Evolutionary conservation across 2,329 filamentous ascomycete genomes (phyloP), one percentile per base, ranked within the genome.

Genomic region (Coleophoma eucalyptorum): DNA sequence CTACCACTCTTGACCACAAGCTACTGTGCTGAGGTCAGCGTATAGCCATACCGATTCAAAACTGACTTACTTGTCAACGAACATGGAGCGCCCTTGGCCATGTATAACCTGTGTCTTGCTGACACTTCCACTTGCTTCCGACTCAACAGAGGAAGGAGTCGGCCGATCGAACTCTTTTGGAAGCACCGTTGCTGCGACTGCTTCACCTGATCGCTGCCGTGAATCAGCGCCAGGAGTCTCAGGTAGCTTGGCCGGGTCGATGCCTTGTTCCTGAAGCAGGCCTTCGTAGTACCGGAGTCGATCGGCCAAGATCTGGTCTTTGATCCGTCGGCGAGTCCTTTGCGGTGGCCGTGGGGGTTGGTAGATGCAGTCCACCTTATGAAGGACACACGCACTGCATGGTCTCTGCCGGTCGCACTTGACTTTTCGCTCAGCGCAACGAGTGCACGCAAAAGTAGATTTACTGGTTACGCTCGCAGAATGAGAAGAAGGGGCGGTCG

Each of bases 351-450:
- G 72, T 58, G 83, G 71, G 62, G 80, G 69, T 57, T 78, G 66
- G n/a, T 83, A 78, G 35, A 75, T 74, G 61, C 83, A 90, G 55
- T 86, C 79, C 37, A 78, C 78, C 19, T 75, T 69, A 47, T 80
- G 76, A 67, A 80, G 84, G 64, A 83, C 70, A 62, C 86, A 89
- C 66, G 85, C 86, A 60, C 78, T 74, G 63, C 86, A 90, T 11
- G 86, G 86, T 65, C 84, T 84, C 61, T 78, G 80, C 68, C 85
- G 85, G 67, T 89, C 83, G 66, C 86, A 90, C 53, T 83, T 83
- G 43, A 89, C 80, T 65, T 90, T 90, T 55, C 86, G 82, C 19
- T 54, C 49, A 35, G 49, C 49, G 18, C 53, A 55, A 21, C 50
- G 53, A 35, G 46, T 34, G 42, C 53, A 55, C 20, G 53, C 43